Evolutionary conservation across 1,284 basidiomycete genomes (phyloP).

Genomic region (Paramarasmius palmivorus): DNA sequence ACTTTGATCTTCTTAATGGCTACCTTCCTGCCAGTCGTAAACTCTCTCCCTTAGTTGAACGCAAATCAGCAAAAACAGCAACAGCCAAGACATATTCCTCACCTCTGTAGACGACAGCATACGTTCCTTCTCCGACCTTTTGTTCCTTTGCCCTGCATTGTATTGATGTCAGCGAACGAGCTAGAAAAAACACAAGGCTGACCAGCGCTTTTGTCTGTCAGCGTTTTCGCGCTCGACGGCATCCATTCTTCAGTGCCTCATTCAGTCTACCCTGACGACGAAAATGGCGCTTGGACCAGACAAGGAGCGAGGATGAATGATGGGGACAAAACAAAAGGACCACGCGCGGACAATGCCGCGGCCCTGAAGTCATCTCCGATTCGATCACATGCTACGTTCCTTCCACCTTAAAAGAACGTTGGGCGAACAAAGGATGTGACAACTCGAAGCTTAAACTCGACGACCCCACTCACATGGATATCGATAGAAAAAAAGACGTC

Average conservation of each 20-base stretch:
- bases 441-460: too few relatives aligned
- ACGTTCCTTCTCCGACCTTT: constrained; percentile 95
- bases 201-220: constrained; percentile 3
- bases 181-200: constrained; percentile 3
- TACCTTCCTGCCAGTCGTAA: constrained; percentile 72
- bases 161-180: neutral
- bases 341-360: neutral
- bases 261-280: neutral
- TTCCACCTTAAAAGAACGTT: too few relatives aligned
- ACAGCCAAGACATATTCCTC: constrained; percentile 17
- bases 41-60: constrained; percentile 57
- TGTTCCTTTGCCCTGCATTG: constrained; percentile 74
- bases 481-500: too few relatives aligned
- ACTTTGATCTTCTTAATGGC: constrained; percentile 99
- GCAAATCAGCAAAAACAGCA: neutral
- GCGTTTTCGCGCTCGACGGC: constrained; percentile 4
- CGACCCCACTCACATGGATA: too few relatives aligned
- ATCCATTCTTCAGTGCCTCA: constrained; percentile 3
- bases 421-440: too few relatives aligned
- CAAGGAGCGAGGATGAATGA: neutral
- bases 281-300: neutral
- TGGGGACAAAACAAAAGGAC: neutral
- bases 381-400: too few relatives aligned
- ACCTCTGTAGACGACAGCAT: constrained; percentile 97
- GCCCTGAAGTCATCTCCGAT: too few relatives aligned